Percentiles rank a stretch among this genome's conserved stretches.
phyloP scores from a whole-genome alignment of 805 yeast species.

The Yarrowia sp. region DNA sequence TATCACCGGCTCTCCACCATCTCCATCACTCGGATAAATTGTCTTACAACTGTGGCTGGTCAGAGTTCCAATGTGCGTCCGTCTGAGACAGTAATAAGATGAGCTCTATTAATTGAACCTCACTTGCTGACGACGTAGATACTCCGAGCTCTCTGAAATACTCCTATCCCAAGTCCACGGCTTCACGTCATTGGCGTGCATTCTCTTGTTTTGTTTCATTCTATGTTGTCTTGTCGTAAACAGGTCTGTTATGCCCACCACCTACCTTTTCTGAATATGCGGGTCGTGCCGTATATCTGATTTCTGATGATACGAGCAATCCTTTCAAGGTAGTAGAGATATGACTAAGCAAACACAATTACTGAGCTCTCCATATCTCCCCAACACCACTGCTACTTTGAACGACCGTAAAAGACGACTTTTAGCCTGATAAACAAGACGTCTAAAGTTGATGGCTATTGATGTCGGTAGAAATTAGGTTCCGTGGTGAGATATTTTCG shows the following conservation, averaged over 20 bases:
- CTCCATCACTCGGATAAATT: too few relatives aligned
- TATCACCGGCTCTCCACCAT: too few relatives aligned
- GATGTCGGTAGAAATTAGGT: not conserved
- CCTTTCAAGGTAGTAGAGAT: too few relatives aligned
- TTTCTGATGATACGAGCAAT: not conserved
- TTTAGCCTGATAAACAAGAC: not conserved
- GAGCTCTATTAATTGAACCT: not conserved
- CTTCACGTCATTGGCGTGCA: not conserved
- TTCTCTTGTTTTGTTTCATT: not conserved
- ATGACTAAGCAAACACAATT: too few relatives aligned
- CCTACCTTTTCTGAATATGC: conserved; percentile 1
- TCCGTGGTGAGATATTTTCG: conserved; percentile 26
- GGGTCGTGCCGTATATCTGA: not conserved
- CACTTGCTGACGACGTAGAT: too few relatives aligned
- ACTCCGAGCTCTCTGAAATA: too few relatives aligned
- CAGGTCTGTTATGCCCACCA: not conserved
- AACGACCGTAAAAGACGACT: not conserved
- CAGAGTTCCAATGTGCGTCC: not conserved
- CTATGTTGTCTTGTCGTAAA: not conserved
- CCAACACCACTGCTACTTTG: too few relatives aligned
- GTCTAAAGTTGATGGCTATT: not conserved
- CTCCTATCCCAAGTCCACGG: not conserved
- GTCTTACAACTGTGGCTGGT: not conserved
- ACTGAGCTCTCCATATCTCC: too few relatives aligned
- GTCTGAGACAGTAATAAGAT: conserved; percentile 6